These are phyloP conservation scores for Microstegium vimineum DNA, from an alignment of 176 grass and related monocot species.

Conservation along the genomic window DNA sequence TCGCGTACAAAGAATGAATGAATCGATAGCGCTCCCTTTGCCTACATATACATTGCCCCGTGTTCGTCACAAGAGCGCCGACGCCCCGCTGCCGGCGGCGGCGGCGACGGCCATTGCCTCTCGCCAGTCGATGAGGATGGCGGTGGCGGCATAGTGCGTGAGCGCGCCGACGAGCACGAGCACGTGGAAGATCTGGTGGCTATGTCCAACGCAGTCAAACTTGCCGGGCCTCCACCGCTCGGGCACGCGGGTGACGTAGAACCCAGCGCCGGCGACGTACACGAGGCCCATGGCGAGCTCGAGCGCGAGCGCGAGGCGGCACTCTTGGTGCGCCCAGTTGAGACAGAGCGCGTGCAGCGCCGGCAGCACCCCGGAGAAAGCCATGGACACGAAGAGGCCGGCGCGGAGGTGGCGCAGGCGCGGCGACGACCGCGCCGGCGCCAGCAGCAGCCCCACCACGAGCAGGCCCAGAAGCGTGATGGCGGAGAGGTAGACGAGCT, in stretches of 20 bases:
- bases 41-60: constrained; percentile 11
- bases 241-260: constrained; percentile 78
- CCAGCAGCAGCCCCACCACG: constrained; percentile 57
- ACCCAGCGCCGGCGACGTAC: constrained; percentile 50
- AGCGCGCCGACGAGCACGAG: constrained; percentile 78
- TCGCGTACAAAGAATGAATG: constrained; percentile 31
- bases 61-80: constrained; percentile 18
- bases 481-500: constrained; percentile 56
- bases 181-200: constrained; percentile 96
- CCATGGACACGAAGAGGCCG: constrained; percentile 66
- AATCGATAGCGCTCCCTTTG: constrained; percentile 2
- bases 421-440: constrained; percentile 55
- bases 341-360: constrained; percentile 62
- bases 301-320: constrained; percentile 59
- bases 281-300: constrained; percentile 72
- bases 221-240: constrained; percentile 78
- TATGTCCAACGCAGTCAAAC: constrained; percentile 73
- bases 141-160: constrained; percentile 69
- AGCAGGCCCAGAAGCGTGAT: constrained; percentile 64
- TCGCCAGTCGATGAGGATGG: constrained; percentile 68
- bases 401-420: constrained; percentile 64
- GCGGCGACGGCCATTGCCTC: constrained; percentile 32
- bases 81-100: background rate
- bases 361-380: constrained; percentile 57
- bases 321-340: constrained; percentile 54